Evolutionary conservation across 169 alveolate species (phyloP).

Genomic region (Cryptosporidium sp.): DNA sequence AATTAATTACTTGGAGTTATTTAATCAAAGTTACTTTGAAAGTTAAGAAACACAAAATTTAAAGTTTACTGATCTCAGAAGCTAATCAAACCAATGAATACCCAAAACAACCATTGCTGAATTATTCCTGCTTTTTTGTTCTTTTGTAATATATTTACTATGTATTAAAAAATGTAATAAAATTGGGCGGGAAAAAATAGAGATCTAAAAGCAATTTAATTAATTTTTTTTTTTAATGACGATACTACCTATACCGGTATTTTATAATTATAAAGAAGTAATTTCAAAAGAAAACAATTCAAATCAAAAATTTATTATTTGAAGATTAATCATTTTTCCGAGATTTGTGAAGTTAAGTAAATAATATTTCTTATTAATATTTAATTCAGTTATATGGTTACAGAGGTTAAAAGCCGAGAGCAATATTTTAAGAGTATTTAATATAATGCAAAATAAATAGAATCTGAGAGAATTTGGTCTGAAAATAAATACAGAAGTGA

Average conservation of each 20-base stretch:
- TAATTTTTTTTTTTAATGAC: neutral
- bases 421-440: neutral
- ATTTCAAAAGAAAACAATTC: neutral
- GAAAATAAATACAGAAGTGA: neutral
- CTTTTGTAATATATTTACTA: neutral
- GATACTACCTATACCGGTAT: slow-evolving; percentile 29
- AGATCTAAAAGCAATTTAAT: slow-evolving; percentile 10
- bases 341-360: neutral
- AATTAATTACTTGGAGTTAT: neutral
- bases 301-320: neutral
- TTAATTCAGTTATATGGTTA: neutral
- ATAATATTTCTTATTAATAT: neutral
- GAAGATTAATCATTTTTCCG: neutral
- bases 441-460: slow-evolving; percentile 7
- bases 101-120: neutral
- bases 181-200: slow-evolving; percentile 8
- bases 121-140: neutral
- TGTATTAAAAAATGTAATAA: neutral
- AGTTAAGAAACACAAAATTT: neutral
- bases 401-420: neutral
- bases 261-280: neutral
- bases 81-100: neutral
- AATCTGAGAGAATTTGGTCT: neutral
- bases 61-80: neutral
- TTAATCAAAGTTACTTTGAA: neutral